phyloP scores from a whole-genome alignment of 2,329 filamentous ascomycete genomes.

The Furcasterigmium furcatum region DNA sequence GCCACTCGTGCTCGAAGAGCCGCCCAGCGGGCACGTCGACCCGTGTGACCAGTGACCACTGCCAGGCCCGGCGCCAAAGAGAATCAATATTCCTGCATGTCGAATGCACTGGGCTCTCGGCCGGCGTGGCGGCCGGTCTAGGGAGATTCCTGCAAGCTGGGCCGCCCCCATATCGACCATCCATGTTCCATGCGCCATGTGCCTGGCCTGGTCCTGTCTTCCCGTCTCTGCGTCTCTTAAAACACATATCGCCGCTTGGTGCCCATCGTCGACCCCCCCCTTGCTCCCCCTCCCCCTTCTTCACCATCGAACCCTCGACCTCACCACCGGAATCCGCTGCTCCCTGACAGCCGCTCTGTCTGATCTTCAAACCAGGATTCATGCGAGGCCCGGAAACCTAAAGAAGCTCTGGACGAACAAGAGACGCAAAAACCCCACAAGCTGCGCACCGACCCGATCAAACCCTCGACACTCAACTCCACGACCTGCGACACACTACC shows the following conservation, averaged over 20 bases:
- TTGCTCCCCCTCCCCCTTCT: not conserved
- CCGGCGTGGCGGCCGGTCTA: not conserved
- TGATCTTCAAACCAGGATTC: slow-evolving; percentile 29
- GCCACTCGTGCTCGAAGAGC: too few species aligned
- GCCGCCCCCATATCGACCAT: not conserved
- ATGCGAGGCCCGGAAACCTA: slow-evolving; percentile 21
- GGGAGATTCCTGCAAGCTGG: not conserved
- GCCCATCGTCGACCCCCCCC: not conserved
- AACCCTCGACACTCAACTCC: slow-evolving; percentile 6
- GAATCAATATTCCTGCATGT: not conserved
- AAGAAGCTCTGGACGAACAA: slow-evolving; percentile 10
- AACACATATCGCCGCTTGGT: not conserved
- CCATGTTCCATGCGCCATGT: not conserved
- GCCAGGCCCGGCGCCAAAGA: not conserved
- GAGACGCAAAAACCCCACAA: slow-evolving; percentile 6
- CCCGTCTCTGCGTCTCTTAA: not conserved
- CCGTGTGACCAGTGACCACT: not conserved
- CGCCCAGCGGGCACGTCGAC: not conserved
- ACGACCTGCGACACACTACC: slow-evolving; percentile 9
- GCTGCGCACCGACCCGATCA: slow-evolving; percentile 10
- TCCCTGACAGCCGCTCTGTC: slow-evolving; percentile 16
- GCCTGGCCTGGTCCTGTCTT: too few species aligned
- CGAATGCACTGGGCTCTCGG: not conserved
- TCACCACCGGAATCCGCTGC: too few species aligned
- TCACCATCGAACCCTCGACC: slow-evolving; percentile 23